Evolutionary conservation across 257 asterid species (phyloP).

Genomic region (Solanum chiquidenum): DNA sequence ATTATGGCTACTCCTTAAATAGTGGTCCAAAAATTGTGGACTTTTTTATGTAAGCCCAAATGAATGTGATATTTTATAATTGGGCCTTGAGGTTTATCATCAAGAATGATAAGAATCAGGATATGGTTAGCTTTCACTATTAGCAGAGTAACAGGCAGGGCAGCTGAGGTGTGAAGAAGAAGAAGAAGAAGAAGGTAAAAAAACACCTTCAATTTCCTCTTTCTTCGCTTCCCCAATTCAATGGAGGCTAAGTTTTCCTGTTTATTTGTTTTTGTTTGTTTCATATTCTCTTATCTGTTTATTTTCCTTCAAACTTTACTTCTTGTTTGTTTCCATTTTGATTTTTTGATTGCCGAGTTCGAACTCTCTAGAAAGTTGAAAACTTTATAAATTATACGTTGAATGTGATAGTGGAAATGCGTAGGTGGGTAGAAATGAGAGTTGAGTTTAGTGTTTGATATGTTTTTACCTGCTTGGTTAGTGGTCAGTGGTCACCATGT

Average conservation of each 20-base stretch:
- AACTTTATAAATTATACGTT: neutral
- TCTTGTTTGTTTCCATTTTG: neutral
- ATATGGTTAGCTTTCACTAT: neutral
- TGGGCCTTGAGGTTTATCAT: neutral
- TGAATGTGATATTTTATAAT: neutral
- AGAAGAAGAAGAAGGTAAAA: neutral
- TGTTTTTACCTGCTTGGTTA: too few species aligned
- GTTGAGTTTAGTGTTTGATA: neutral
- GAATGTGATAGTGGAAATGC: neutral
- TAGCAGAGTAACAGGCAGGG: neutral
- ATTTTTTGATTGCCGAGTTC: neutral
- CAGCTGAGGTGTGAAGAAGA: neutral
- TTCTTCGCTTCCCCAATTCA: neutral
- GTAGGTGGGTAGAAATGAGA: neutral
- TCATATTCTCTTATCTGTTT: neutral
- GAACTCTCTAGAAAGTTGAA: neutral
- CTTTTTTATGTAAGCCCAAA: neutral
- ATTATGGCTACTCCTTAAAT: neutral
- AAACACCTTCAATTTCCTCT: neutral
- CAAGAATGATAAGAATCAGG: neutral
- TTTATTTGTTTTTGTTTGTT: neutral
- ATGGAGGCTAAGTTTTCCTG: neutral
- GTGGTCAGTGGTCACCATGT: conserved; percentile 3
- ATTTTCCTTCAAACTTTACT: neutral
- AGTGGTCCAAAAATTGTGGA: neutral